phyloP scores from a whole-genome alignment of 495 filamentous ascomycete genomes.

The Jackrogersella minutella region DNA sequence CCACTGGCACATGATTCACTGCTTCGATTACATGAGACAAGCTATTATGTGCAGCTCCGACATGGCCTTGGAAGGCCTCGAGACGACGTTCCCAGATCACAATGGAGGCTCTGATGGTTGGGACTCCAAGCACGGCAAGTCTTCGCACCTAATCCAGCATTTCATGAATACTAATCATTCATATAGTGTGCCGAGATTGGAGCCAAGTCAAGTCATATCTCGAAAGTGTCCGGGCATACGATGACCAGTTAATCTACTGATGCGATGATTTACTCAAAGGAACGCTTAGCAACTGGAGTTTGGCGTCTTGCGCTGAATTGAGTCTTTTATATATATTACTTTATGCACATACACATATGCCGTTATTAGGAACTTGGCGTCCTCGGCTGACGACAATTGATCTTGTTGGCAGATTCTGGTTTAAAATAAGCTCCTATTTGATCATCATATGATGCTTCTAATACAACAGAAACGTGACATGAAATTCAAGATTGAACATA shows the following conservation, averaged over 20 bases:
- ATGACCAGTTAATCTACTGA: conserved; percentile 56
- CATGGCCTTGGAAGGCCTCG: conserved; percentile 53
- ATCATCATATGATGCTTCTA: too few species aligned
- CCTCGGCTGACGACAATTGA: too few species aligned
- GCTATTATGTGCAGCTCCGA: conserved; percentile 58
- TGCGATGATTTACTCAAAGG: neutral
- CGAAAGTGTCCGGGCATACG: conserved; percentile 56
- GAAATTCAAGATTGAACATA: too few species aligned
- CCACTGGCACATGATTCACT: conserved; percentile 61
- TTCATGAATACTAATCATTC: conserved; percentile 1
- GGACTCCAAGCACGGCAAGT: conserved; percentile 56
- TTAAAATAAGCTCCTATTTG: too few species aligned
- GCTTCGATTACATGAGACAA: conserved; percentile 58
- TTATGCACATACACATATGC: too few species aligned
- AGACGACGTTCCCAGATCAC: conserved; percentile 57
- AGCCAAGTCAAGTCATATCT: conserved; percentile 50
- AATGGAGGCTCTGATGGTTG: conserved; percentile 58
- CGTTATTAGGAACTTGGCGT: too few species aligned
- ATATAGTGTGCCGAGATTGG: conserved; percentile 53
- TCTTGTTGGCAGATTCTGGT: too few species aligned
- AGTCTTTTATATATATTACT: neutral
- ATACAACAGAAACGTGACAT: too few species aligned
- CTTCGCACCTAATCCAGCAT: neutral
- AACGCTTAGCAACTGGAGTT: conserved; percentile 11
- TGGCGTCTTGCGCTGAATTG: neutral